Conservation (phyloP, 768 basidiomycete species). For the Agaricus sinodeliciosus region DNA sequence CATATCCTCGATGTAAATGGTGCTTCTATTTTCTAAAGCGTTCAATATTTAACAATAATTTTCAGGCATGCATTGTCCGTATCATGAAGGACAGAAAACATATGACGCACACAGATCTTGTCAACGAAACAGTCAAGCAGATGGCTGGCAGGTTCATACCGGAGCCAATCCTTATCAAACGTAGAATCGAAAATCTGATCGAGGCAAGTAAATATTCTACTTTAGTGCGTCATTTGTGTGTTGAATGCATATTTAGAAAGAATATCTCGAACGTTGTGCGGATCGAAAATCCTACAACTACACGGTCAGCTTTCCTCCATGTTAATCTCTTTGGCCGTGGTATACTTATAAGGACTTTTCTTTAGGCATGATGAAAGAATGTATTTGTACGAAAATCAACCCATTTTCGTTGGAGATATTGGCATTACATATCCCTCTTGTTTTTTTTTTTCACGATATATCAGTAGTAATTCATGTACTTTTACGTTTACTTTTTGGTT, state of each 20-base stretch:
- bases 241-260: slow-evolving; percentile 49
- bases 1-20: slow-evolving; percentile 80
- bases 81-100: slow-evolving; percentile 96
- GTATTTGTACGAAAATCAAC: slow-evolving; percentile 2
- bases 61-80: slow-evolving; percentile 93
- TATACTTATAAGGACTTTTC: background rate
- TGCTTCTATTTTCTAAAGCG: slow-evolving; percentile 13
- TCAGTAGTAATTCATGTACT: too few relatives aligned
- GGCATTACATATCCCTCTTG: background rate
- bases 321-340: background rate
- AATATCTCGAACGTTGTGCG: slow-evolving; percentile 88
- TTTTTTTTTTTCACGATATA: too few relatives aligned
- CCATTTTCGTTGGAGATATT: background rate
- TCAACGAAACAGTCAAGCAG: slow-evolving; percentile 88
- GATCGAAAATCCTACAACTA: slow-evolving; percentile 89
- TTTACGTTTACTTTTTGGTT: too few relatives aligned
- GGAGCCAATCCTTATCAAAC: slow-evolving; percentile 83
- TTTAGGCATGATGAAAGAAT: slow-evolving; percentile 9
- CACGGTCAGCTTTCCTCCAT: slow-evolving; percentile 31
- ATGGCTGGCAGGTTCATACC: slow-evolving; percentile 81
- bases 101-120: slow-evolving; percentile 81
- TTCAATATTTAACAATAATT: background rate
- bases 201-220: slow-evolving; percentile 50
- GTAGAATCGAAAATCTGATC: slow-evolving; percentile 86
- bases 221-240: background rate